Base-by-base conservation (phyloP, 768 basidiomycete genomes). In the Tulasnella sp. region DNA sequence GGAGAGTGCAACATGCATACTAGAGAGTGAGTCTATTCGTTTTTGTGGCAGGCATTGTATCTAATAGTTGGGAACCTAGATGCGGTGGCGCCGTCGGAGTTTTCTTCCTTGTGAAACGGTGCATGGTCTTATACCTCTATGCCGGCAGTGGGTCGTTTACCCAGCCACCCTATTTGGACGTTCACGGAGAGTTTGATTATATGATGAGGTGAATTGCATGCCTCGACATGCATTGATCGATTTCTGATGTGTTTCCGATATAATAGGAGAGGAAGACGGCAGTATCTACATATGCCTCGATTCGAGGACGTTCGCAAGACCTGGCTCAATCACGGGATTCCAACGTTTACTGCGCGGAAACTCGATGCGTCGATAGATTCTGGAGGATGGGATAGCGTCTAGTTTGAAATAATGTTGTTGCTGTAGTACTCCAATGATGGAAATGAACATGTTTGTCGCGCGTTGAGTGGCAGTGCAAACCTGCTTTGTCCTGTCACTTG, bases 1-100 rank as follows among this genome's bases (percentile, higher is more conserved):
- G 98, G 97, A 39, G 97, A 99, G 82, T 98, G 96, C 83, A 99
- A 98, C 83, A 89, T 93, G 87, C 98, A 99, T 83, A 93, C 92
- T 73, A 88, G 95, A 88, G 92, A 94, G 97, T 98, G 82, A 82
- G 95, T 91, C 9, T 76, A 32, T 29, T 40, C 6, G 35, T 29
- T 37, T 26, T 32, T 78, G 67, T 35, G 26, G 32, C 23, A 15
- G 37, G 29, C 16, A 7, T 11, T 15, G 10, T 18, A 40, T 48
- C 37, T 74, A 69, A 26, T 75, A 42, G 9, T 20, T 67, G 74
- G n/a, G 15, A 16, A 32, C 18, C 39, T 73, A 98, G 97, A 77
- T 99, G 97, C 82, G 94, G 94, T 7, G 96, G 95, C 5, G 90
- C 91, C 2, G 88, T 95, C 70, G 98, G 96, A 2, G 84, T 98